Percentiles rank a stretch among this genome's conserved stretches.
These are phyloP conservation scores for Chenopodium suecicum DNA, from an alignment of 148 eudicot species.

Conservation along the genomic window DNA sequence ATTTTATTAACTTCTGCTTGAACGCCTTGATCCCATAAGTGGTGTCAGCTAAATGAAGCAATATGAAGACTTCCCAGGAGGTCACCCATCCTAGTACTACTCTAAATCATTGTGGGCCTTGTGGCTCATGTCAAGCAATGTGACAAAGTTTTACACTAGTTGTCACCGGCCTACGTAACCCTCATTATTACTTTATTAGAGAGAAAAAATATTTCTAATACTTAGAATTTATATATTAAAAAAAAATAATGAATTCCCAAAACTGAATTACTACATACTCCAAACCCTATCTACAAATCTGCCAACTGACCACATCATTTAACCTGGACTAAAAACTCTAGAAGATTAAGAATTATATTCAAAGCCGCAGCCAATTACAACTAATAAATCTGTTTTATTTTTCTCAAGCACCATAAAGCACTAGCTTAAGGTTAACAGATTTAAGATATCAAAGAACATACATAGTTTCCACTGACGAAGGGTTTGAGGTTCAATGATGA, in stretches of 20 bases:
- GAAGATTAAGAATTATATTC: background rate
- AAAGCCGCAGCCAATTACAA: background rate
- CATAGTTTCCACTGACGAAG: slow-evolving; percentile 73
- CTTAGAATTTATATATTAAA: background rate
- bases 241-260: background rate
- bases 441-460: slow-evolving; percentile 40
- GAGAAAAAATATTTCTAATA: background rate
- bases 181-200: background rate
- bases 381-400: background rate
- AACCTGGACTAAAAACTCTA: background rate
- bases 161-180: no score
- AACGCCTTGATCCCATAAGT: no score
- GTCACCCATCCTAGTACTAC: no score
- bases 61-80: no score
- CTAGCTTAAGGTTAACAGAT: background rate
- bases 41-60: no score
- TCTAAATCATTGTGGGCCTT: no score
- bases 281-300: background rate
- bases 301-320: background rate
- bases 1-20: no score
- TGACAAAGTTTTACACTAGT: no score
- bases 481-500: slow-evolving; percentile 79
- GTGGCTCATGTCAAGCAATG: no score
- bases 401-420: background rate
- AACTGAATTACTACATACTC: background rate